Evolutionary conservation across 768 basidiomycete species (phyloP), one percentile per base, ranked within the genome.

Genomic region (Xerocomellus chrysenteron): DNA sequence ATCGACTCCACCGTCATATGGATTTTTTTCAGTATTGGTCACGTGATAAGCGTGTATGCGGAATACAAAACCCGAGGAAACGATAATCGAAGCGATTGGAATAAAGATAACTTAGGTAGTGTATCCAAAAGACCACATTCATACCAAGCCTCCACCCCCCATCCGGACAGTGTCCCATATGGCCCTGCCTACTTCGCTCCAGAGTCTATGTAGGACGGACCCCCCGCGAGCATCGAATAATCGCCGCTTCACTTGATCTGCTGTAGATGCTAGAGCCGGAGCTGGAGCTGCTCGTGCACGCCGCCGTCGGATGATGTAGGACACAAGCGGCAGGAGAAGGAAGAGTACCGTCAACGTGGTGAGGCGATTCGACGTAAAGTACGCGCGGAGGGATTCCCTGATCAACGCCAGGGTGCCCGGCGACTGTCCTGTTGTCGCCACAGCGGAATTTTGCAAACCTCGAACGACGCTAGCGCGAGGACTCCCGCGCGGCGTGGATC

Each of bases 111-210:
- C 48, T 40, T 33, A 57, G 32, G 37, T 47, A 39, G 21, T 13
- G 36, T 19, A 44, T 37, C 35, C 21, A 32, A 32, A 40, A 39
- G n/a, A 6, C 44, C 43, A 49, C 4, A 16, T n/a, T 74, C 69
- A 90, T 43, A 86, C 86, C 56, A 90, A 70, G 19, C 89, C 90
- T 60, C 86, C 82, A 19, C 87, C 89, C 2, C 84, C 89, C 89
- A 92, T 91, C 63, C 76, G 79, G 33, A 88, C 78, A 4, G 87
- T 86, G 73, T 92, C 89, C 46, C 73, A 68, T 16, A 92, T 75
- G 6, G 78, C 82, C 42, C 78, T 76, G 4, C 80, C 61, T 8
- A 79, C 63, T 63, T 82, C 83, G 19, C 70, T 69, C 83, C 86
- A 86, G 33, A 80, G 71, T 78, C 50, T 43, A 74, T 60, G 36